Percentiles rank a stretch among this genome's conserved stretches.
phyloP scores from a whole-genome alignment of 345 rosid species.

The Melaleuca alternifolia region DNA sequence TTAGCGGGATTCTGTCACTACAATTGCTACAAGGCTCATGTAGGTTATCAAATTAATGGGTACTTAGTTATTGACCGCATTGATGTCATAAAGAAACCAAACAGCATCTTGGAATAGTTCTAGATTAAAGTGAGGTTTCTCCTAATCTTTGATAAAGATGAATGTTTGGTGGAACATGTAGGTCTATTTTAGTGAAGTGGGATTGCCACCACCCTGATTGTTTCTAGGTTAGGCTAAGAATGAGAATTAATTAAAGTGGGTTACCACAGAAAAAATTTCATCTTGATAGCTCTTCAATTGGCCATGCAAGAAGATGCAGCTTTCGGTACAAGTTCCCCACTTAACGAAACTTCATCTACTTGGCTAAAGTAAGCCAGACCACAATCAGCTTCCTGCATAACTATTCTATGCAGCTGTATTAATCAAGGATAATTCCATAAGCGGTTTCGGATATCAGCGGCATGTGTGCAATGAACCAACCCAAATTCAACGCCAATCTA shows the following conservation, averaged over 20 bases:
- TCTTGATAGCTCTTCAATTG: slow-evolving; percentile 6
- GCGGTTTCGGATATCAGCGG: not conserved
- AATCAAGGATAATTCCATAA: not conserved
- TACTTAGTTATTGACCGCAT: not conserved
- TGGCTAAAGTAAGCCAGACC: not conserved
- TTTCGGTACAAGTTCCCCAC: not conserved
- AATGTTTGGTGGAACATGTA: not conserved
- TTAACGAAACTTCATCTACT: not conserved
- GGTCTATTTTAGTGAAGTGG: slow-evolving; percentile 19
- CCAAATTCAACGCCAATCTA: not conserved
- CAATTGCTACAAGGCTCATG: not conserved
- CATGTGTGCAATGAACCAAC: not conserved
- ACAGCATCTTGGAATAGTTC: not conserved
- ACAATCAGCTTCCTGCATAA: not conserved
- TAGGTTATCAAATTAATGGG: not conserved
- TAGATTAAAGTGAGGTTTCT: not conserved
- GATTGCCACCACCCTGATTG: slow-evolving; percentile 10
- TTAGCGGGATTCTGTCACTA: not conserved
- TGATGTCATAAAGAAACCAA: not conserved
- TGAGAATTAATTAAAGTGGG: not conserved
- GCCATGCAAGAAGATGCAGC: not conserved
- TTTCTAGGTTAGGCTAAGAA: not conserved
- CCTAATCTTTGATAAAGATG: not conserved
- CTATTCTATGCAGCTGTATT: not conserved
- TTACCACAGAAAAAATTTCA: not conserved